Base-by-base conservation (phyloP, 1,284 basidiomycete genomes). In the Sanghuangporus baumii region DNA sequence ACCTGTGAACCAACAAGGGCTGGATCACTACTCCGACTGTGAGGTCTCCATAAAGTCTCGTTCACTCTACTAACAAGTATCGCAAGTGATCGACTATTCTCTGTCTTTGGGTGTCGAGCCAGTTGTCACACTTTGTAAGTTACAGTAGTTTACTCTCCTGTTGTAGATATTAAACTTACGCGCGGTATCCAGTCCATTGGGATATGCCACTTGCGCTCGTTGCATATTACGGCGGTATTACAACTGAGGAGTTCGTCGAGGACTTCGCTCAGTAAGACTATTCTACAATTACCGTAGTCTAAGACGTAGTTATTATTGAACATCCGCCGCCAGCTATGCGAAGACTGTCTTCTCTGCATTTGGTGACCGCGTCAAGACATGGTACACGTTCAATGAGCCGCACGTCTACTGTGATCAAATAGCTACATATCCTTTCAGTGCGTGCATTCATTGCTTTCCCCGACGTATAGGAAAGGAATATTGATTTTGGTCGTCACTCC, bases 311-410 rank as follows among this genome's bases (percentile, higher is more conserved):
- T 40, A 6, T 7, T 36, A 18, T 20, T 54, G 26, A 31, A 31
- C 26, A 31, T 31, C 26, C 26, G 5, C 9, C 37, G 16, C 8
- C 52, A 81, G 79, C 62, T 81, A 81, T 64, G 80, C 80, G 0
- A 77, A 73, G 60, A 79, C 76, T 2, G 77, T 81, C 2, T 81
- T 81, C 69, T 71, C 74, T 56, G 78, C 79, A 0, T 81, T 75
- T 61, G 79, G 80, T 61, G 79, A 79, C 9, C 68, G 75, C 58
- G 76, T 81, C 6, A 78, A 80, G 63, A 81, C 78, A 51, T 81
- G 79, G 78, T 78, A 77, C 66, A 81, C 80, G 0, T 81, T 81
- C 73, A 81, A 81, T 61, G 80, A 81, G 64, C 80, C 80, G 31
- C 73, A 74, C 16, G 78, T 79, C 0, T 79, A 72, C 64, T 81